Evolutionary conservation across 768 basidiomycete species (phyloP), one percentile per base, ranked within the genome.

Genomic region (Agaricus sinodeliciosus): DNA sequence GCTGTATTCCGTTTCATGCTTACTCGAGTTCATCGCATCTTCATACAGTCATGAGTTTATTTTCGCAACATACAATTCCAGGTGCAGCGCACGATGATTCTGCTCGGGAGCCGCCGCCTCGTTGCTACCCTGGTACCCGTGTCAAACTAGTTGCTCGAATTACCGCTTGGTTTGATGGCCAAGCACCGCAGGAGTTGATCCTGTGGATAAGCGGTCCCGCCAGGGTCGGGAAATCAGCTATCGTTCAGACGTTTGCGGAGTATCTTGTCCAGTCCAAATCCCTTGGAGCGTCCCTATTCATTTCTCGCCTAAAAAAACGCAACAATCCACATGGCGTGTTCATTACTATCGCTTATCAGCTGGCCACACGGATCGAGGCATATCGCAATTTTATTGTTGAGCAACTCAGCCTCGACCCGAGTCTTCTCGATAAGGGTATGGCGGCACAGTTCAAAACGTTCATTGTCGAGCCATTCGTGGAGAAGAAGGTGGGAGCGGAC

Each of bases 151-250:
- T 16, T 13, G 19, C 13, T 9, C 43, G 13, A 16, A 44, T 51
- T 18, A 34, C 13, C 3, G 16, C 12, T 12, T 44, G 42, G 43
- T 34, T 15, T 4, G 15, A 51, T 7, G 34, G 34, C 12, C 18
- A 1, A 9, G 11, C 12, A 4, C 40, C 13, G 4, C 9, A 11
- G 11, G 22, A 34, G 25, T 12, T 15, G 5, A 22, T 48, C 5
- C 31, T 51, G 9, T 56, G 55, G 55, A 22, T 52, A 3, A 48
- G 13, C 19, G 55, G 55, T 5, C 51, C 51, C 8, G 51, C 55
- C 6, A 50, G 55, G 1, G 47, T 48, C 3, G 55, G 55, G 3
- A 56, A 56, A 22, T 52, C 45, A 5, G 44, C 50, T 3, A n/a
- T 56, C 3, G 27, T 51, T 3, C 28, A 52, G 34, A 57, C 47